Evolutionary conservation across 768 basidiomycete genomes (phyloP).

Genomic region (Ramaria sp.): DNA sequence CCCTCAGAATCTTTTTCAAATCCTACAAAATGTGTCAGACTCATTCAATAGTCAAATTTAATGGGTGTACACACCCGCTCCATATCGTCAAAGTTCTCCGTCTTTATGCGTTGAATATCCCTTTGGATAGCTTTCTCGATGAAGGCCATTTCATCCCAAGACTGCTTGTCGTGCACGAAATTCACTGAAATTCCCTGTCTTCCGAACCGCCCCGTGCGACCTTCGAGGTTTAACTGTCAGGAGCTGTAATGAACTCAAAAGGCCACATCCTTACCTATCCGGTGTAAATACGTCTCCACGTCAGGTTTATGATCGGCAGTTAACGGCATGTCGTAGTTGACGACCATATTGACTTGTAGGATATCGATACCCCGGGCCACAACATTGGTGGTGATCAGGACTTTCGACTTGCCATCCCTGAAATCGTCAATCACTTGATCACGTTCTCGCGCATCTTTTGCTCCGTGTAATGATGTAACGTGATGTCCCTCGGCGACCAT

Average conservation of each 20-base stretch:
- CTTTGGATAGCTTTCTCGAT: slow-evolving; percentile 74
- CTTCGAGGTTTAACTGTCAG: slow-evolving; percentile 27
- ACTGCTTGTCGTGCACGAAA: slow-evolving; percentile 86
- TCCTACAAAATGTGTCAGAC: background rate
- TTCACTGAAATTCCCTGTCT: slow-evolving; percentile 95
- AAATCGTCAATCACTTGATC: slow-evolving; percentile 91
- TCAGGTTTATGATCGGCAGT: slow-evolving; percentile 77
- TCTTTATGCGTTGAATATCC: slow-evolving; percentile 78
- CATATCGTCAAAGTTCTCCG: slow-evolving; percentile 86
- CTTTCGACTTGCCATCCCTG: slow-evolving; percentile 93
- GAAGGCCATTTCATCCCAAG: slow-evolving; percentile 82
- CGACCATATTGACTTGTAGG: slow-evolving; percentile 99
- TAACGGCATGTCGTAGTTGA: slow-evolving; percentile 93
- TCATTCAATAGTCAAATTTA: background rate
- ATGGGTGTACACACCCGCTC: slow-evolving; percentile 56
- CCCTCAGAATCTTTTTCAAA: slow-evolving; percentile 8
- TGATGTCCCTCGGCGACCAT: slow-evolving; percentile 94
- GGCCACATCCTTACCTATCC: slow-evolving; percentile 60
- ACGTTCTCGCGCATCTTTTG: slow-evolving; percentile 82
- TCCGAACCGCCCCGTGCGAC: slow-evolving; percentile 96
- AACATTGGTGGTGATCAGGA: slow-evolving; percentile 97
- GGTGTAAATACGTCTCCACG: slow-evolving; percentile 94
- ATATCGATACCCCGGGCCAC: slow-evolving; percentile 98
- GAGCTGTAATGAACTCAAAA: background rate
- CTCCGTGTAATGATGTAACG: slow-evolving; percentile 91